Conservation (phyloP, 108 stramenopile species). For the Nitzschia putrida region DNA sequence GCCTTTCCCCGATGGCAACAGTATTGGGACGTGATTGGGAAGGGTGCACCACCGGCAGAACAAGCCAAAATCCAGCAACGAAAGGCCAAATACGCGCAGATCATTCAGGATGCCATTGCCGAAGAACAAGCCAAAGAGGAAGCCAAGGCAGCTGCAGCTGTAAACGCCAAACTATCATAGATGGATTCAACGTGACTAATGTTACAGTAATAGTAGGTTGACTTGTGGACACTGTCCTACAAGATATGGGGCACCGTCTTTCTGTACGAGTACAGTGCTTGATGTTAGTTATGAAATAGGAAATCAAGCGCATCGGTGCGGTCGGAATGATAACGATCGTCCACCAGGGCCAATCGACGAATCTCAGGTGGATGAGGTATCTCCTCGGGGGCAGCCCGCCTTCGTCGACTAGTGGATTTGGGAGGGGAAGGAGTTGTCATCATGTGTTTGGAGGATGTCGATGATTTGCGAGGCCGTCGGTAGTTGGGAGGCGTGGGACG, state of each 20-base stretch:
- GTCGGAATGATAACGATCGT: not conserved
- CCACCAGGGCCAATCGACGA: constrained; percentile 6
- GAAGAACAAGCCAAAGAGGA: constrained; percentile 36
- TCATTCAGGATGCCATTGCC: constrained; percentile 38
- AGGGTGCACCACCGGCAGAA: constrained; percentile 14
- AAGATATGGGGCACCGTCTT: not conserved
- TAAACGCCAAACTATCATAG: not conserved
- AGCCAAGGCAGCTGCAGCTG: constrained; percentile 10
- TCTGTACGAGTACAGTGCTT: no score
- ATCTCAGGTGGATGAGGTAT: constrained; percentile 18
- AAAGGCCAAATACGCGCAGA: constrained; percentile 40
- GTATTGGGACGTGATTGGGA: constrained; percentile 57
- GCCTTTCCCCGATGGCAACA: constrained; percentile 65
- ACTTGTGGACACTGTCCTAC: not conserved
- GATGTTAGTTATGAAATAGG: constrained; percentile 4
- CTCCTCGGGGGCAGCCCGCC: not conserved
- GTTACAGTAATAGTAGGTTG: not conserved
- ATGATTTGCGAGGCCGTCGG: no score
- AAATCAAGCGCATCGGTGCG: constrained; percentile 5
- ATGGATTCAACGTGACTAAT: not conserved
- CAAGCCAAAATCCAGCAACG: constrained; percentile 33
- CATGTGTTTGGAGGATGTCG: no score
- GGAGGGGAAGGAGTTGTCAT: not conserved
- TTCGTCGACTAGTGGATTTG: not conserved
- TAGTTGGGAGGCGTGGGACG: no score